These are phyloP conservation scores for Coccinonectria pachysandricola DNA, from an alignment of 2,329 filamentous ascomycete genomes.

Conservation along the genomic window DNA sequence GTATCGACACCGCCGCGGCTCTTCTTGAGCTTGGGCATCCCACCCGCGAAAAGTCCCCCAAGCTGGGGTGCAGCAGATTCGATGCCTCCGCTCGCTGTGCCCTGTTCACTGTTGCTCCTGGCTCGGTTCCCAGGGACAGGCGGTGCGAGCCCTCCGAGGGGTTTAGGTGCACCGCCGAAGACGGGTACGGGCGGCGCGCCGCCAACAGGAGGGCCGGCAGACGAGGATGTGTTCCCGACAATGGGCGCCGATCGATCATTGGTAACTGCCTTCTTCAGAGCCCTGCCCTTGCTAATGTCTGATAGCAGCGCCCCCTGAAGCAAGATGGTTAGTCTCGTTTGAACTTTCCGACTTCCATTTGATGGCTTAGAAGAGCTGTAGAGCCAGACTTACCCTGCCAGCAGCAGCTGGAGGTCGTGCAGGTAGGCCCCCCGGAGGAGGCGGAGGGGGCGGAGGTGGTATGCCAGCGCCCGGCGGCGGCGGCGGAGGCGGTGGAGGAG, in stretches of 20 bases:
- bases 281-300: slow-evolving; percentile 75
- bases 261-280: slow-evolving; percentile 75
- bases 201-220: slow-evolving; percentile 50
- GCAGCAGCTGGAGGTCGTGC: slow-evolving; percentile 41
- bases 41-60: slow-evolving; percentile 79
- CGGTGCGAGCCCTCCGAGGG: slow-evolving; percentile 58
- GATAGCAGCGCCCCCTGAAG: slow-evolving; percentile 70
- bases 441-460: slow-evolving; percentile 55
- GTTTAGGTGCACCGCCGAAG: slow-evolving; percentile 33
- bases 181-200: slow-evolving; percentile 76
- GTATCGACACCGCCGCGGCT: slow-evolving; percentile 71
- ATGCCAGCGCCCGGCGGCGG: slow-evolving; percentile 54
- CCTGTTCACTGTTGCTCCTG: slow-evolving; percentile 75
- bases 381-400: slow-evolving; percentile 47
- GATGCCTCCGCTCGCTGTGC: slow-evolving; percentile 30
- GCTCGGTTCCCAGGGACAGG: slow-evolving; percentile 60
- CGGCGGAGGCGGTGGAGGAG: slow-evolving; percentile 62
- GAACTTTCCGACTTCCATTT: background rate
- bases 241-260: slow-evolving; percentile 85
- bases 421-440: slow-evolving; percentile 41
- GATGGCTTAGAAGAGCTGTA: no score
- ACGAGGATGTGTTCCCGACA: slow-evolving; percentile 30
- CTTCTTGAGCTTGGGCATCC: slow-evolving; percentile 92
- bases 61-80: slow-evolving; percentile 65
- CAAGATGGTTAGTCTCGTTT: slow-evolving; percentile 4